Evolutionary conservation across 2,329 filamentous ascomycete species (phyloP), one percentile per base, ranked within the genome.

Genomic region (Boeremia exigua): DNA sequence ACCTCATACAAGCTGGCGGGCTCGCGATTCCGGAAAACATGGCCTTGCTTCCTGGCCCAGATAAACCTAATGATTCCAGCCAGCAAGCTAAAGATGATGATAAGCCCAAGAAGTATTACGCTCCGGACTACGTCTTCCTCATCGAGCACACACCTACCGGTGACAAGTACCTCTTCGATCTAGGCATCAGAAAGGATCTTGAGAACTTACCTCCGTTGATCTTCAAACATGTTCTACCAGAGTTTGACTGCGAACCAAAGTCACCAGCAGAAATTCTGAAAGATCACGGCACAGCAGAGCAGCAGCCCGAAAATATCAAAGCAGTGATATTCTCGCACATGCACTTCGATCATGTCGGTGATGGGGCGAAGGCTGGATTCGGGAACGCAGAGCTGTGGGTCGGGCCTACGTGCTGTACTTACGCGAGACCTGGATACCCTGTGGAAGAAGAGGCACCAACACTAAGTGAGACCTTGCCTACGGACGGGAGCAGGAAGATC

Each of bases 161-260:
- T 58, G 69, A 73, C 52, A 66, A 74, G 80, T 54, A 75, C 60
- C 56, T 86, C 54, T 86, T 85, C 67, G 83, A 86, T 58, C 77
- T 86, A 1, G 83, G 83, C 7, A 75, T 85, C 44, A 80, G 82
- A 17, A 76, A 78, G 38, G 76, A 82, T 25, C 62, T 79, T 2
- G 63, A 72, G 23, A 71, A 71, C 32, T 39, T 75, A 58, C 52
- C 85, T 79, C 69, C 75, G 69, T 5, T 63, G 61, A 19, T 72
- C 63, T 9, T 74, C 76, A 58, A 80, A 75, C 56, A 71, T 62
- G 27, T 80, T 78, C 58, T 76, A 77, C 56, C 71, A 63, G 29
- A 66, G 61, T 62, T 78, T 78, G 39, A 73, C 59, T 79, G 54
- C 65, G 62, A 52, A 23, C 68, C 62, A 52, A 71, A 62, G 14